Conservation (phyloP, 163 green algal species). For the Scenedesmus sp. region DNA sequence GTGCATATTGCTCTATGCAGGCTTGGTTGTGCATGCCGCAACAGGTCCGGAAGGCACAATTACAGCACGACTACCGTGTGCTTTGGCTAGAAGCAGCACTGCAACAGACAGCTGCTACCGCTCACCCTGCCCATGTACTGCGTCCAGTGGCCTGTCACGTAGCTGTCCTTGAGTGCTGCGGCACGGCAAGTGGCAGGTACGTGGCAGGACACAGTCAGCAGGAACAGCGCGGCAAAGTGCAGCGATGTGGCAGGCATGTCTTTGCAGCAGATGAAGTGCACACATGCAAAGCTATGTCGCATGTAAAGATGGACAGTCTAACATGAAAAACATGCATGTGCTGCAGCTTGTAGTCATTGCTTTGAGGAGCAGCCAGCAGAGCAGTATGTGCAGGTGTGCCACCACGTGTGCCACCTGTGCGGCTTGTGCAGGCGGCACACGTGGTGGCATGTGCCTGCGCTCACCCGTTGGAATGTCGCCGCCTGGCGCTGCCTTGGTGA, state of each 20-base stretch:
- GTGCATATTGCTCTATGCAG: neutral
- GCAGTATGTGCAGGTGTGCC: too few species aligned
- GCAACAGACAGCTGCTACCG: neutral
- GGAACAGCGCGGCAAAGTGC: too few species aligned
- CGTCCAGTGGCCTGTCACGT: constrained; percentile 46
- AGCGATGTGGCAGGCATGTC: too few species aligned
- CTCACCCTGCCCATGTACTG: constrained; percentile 39
- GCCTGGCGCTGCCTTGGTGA: constrained; percentile 20
- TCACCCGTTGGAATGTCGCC: constrained; percentile 15
- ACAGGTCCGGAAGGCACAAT: too few species aligned
- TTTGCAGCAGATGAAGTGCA: neutral
- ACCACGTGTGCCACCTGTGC: too few species aligned
- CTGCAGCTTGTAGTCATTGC: too few species aligned
- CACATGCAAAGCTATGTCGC: neutral
- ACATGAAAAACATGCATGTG: too few species aligned
- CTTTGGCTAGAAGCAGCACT: neutral
- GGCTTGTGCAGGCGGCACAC: too few species aligned
- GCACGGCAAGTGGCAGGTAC: neutral
- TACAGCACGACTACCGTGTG: neutral
- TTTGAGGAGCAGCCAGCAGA: too few species aligned
- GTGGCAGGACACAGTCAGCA: neutral
- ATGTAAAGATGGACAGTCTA: too few species aligned
- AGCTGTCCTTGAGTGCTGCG: constrained; percentile 19
- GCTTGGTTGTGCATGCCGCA: neutral
- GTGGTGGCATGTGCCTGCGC: too few species aligned